Base-by-base conservation (phyloP, 2,329 filamentous ascomycete species). In the Calycina herbarum region DNA sequence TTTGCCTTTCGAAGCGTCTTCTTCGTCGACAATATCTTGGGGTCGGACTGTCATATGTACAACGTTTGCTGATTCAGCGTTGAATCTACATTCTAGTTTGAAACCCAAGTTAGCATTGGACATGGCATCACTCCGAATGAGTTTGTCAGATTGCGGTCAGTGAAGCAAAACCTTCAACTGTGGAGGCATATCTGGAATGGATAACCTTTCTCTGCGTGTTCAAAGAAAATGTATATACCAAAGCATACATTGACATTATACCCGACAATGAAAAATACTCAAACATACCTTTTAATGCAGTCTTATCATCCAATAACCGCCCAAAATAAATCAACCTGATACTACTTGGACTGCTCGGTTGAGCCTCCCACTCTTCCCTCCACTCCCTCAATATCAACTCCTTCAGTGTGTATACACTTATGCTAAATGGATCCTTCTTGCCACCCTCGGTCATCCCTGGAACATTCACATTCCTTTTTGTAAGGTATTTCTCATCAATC, bases 21-120 rank as follows among this genome's bases (percentile, higher is more conserved):
- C 87, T 74, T 95, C 93, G 70, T 96, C 89, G 67, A 94, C 82
- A 48, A 90, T 85, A 75, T 96, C 92, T 75, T 93, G 90, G 2
- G 93, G 93, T 72, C 92, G 91, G 72, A 97, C 88, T 5, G 91
- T 94, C 93, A 97, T 96, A 78, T 97, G 93, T n/a, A 97, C 88
- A 33, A 96, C 91, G 71, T 96, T 96, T 7, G 91, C 86, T 11
- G 84, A 82, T 68, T 93, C 89, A 35, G 83, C 82, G 74, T 86
- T 91, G 75, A 96, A 93, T 67, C 88, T 90, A 74, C 92, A 94
- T 70, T 94, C 93, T 96, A 73, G 63, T 38, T 27, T 29, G 13
- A 17, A 27, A 59, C 13, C 2, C 24, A 31, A 5, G 33, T 42
- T 61, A 45, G 51, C 13, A 42, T 42, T 58, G 35, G 45, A 20